Conservation (phyloP, 1,139 yeast species). For the Sugiyamaella novakii region DNA sequence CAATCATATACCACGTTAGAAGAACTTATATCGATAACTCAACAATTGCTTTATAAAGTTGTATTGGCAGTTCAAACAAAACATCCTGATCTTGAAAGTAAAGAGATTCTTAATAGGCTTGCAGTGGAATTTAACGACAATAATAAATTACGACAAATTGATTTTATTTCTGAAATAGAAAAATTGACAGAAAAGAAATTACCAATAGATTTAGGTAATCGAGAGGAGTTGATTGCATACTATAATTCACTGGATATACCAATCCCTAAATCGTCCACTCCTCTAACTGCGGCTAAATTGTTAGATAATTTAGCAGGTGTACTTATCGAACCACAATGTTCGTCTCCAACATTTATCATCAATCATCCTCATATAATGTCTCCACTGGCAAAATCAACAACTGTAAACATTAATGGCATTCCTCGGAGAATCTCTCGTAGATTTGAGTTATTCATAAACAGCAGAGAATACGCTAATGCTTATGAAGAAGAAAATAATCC, state of each 20-base stretch:
- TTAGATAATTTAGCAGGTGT: slow-evolving; percentile 65
- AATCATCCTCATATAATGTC: slow-evolving; percentile 87
- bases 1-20: slow-evolving; percentile 72
- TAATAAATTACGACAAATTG: slow-evolving; percentile 41
- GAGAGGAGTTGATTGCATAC: slow-evolving; percentile 27
- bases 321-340: slow-evolving; percentile 66
- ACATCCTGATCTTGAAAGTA: slow-evolving; percentile 26
- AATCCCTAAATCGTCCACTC: slow-evolving; percentile 17
- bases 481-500: slow-evolving; percentile 97
- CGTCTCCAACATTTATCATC: slow-evolving; percentile 68
- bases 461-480: slow-evolving; percentile 86
- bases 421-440: slow-evolving; percentile 58
- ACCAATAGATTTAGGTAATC: slow-evolving; percentile 44
- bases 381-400: slow-evolving; percentile 76
- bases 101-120: slow-evolving; percentile 17
- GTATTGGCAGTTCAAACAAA: slow-evolving; percentile 22
- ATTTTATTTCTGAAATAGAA: slow-evolving; percentile 56
- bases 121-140: slow-evolving; percentile 18
- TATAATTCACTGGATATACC: slow-evolving; percentile 59
- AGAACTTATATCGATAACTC: slow-evolving; percentile 64
- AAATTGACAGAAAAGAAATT: slow-evolving; percentile 45
- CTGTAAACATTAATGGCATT: slow-evolving; percentile 35
- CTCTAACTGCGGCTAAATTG: slow-evolving; percentile 53
- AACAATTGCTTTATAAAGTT: slow-evolving; percentile 20
- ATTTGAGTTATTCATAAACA: slow-evolving; percentile 80